Percentiles rank a stretch among this genome's conserved stretches.
These are phyloP conservation scores for Coniophora puteana DNA, from an alignment of 1,284 basidiomycete genomes.

Conservation along the genomic window DNA sequence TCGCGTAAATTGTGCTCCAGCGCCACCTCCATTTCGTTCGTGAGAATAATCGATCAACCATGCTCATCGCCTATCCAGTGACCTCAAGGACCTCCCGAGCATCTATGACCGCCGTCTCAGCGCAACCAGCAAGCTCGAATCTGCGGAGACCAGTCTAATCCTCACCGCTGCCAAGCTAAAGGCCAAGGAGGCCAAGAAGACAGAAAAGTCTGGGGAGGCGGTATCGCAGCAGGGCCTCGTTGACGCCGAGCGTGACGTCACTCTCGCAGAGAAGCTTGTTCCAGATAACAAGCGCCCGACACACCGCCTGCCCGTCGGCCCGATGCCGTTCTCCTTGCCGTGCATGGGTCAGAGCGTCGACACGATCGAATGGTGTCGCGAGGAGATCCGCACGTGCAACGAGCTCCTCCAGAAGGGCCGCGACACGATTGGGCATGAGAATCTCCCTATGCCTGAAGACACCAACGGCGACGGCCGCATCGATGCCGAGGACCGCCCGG, in stretches of 20 bases:
- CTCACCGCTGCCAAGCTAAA: conserved; percentile 70
- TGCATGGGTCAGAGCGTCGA: conserved; percentile 85
- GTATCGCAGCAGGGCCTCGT: conserved; percentile 14
- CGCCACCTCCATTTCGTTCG: too few relatives aligned
- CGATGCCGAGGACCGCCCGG: conserved; percentile 16
- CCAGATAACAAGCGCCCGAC: conserved; percentile 73
- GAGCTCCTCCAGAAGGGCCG: conserved; percentile 49
- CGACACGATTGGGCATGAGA: conserved; percentile 25
- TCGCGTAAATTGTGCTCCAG: too few relatives aligned
- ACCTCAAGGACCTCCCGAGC: conserved; percentile 83
- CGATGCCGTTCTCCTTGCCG: conserved; percentile 57
- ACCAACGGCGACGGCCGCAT: conserved; percentile 19
- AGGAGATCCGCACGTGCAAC: conserved; percentile 58
- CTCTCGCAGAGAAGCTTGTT: conserved; percentile 55
- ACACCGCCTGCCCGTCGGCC: conserved; percentile 63
- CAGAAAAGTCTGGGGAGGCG: conserved; percentile 22
- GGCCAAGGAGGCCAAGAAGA: conserved; percentile 43
- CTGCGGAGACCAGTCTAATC: conserved; percentile 76
- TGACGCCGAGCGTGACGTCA: conserved; percentile 41
- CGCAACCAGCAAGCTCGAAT: conserved; percentile 79
- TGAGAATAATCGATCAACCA: too few relatives aligned
- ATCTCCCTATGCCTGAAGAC: conserved; percentile 11
- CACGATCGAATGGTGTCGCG: conserved; percentile 86
- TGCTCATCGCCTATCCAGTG: conserved; percentile 26
- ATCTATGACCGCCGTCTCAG: conserved; percentile 76